phyloP scores from a whole-genome alignment of 2,329 filamentous ascomycete genomes.

The Scytalidium sp. region DNA sequence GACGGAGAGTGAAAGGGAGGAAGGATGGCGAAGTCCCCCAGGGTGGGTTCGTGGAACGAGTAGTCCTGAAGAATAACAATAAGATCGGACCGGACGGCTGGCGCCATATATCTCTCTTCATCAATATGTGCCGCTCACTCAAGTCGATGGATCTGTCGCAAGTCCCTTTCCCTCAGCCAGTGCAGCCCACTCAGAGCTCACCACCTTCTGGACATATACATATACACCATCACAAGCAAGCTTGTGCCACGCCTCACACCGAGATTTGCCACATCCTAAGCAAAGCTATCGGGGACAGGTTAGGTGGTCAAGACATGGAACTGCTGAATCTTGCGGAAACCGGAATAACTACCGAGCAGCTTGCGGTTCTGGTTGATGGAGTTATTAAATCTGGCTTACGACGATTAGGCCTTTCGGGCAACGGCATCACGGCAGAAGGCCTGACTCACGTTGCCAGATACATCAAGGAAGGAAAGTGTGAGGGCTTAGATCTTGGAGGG shows the following conservation, averaged over 20 bases:
- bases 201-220: conserved; percentile 5
- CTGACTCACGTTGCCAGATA: conserved; percentile 75
- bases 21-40: conserved; percentile 21
- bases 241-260: conserved; percentile 15
- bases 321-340: conserved; percentile 83
- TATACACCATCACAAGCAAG: not conserved
- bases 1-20: conserved; percentile 15
- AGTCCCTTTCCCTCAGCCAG: conserved; percentile 66
- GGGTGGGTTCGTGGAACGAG: conserved; percentile 77
- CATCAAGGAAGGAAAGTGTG: conserved; percentile 71
- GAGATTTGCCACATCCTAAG: conserved; percentile 63
- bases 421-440: conserved; percentile 70
- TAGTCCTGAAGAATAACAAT: conserved; percentile 84
- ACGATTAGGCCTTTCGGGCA: conserved; percentile 79
- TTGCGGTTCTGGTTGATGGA: conserved; percentile 77
- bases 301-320: conserved; percentile 74
- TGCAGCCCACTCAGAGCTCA: conserved; percentile 4
- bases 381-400: conserved; percentile 74
- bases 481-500: conserved; percentile 84
- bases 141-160: conserved; percentile 85
- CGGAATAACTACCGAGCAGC: conserved; percentile 64
- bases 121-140: conserved; percentile 84
- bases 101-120: conserved; percentile 85
- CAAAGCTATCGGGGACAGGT: conserved; percentile 71
- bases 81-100: conserved; percentile 85